These are phyloP conservation scores for Aspergillus hancockii DNA, from an alignment of 495 filamentous ascomycete species.

Conservation along the genomic window DNA sequence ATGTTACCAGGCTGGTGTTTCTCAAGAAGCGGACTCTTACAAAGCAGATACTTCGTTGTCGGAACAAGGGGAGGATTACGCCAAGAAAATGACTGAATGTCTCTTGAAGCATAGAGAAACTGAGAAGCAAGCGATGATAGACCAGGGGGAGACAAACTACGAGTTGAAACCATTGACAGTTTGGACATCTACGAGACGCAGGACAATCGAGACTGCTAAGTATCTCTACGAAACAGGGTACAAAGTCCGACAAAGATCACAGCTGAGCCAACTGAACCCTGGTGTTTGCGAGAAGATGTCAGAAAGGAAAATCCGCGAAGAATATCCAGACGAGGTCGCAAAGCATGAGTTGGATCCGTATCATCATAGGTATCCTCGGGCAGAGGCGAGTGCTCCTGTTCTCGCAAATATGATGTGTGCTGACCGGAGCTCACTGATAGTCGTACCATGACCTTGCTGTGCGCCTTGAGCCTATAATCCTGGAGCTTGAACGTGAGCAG, in stretches of 20 bases:
- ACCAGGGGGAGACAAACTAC: conserved; percentile 64
- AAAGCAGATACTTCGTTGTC: conserved; percentile 85
- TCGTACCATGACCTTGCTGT: conserved; percentile 98
- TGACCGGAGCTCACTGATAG: conserved; percentile 39
- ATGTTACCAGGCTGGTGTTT: conserved; percentile 54
- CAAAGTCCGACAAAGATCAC: conserved; percentile 83
- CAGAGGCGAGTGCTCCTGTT: conserved; percentile 64
- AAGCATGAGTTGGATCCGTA: conserved; percentile 96
- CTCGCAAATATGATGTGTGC: neutral
- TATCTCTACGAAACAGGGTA: conserved; percentile 76
- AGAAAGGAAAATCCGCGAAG: conserved; percentile 72
- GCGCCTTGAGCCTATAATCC: conserved; percentile 96
- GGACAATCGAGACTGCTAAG: conserved; percentile 89
- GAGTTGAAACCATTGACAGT: conserved; percentile 80
- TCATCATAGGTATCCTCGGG: conserved; percentile 93
- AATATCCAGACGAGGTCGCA: conserved; percentile 85
- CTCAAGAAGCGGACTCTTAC: conserved; percentile 79
- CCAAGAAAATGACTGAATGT: conserved; percentile 81
- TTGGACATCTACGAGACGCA: conserved; percentile 90
- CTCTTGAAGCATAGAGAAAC: conserved; percentile 78
- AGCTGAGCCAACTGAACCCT: conserved; percentile 96
- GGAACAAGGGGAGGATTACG: conserved; percentile 80
- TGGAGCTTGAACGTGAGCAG: conserved; percentile 95
- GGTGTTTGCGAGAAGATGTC: conserved; percentile 92
- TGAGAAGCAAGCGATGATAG: conserved; percentile 69